Conservation (phyloP, 192 early-diverging fungal species). For the Radiomyces spectabilis region DNA sequence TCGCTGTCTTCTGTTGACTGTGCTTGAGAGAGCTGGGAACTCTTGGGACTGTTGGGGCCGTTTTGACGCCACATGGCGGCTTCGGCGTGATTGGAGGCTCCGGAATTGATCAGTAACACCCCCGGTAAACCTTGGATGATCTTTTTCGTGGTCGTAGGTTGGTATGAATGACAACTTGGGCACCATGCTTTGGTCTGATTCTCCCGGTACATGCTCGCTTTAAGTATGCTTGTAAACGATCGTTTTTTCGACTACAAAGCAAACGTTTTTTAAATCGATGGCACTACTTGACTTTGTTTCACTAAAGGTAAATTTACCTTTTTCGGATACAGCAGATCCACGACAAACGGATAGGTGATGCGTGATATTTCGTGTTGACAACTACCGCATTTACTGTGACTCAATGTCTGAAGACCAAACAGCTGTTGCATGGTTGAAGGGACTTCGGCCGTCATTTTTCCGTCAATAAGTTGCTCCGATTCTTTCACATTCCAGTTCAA, state of each 20-base stretch:
- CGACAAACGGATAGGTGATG: constrained; percentile 68
- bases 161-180: constrained; percentile 72
- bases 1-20: constrained; percentile 2
- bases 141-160: constrained; percentile 68
- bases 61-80: constrained; percentile 40
- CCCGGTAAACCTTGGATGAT: constrained; percentile 58
- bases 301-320: constrained; percentile 20
- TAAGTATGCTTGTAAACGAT: constrained; percentile 44
- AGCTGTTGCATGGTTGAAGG: constrained; percentile 57
- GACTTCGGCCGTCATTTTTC: constrained; percentile 1
- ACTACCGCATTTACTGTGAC: constrained; percentile 55
- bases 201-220: constrained; percentile 55
- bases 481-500: too few relatives aligned
- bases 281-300: background rate
- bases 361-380: constrained; percentile 55
- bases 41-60: constrained; percentile 19
- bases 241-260: constrained; percentile 10
- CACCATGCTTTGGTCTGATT: constrained; percentile 84
- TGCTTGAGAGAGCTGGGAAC: background rate
- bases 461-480: too few relatives aligned
- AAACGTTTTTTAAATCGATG: background rate
- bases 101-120: constrained; percentile 75
- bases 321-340: constrained; percentile 78
- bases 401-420: constrained; percentile 59
- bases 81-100: constrained; percentile 47